Evolutionary conservation across 352 stramenopile genomes (phyloP).

Genomic region (Globisporangium cederbergense): DNA sequence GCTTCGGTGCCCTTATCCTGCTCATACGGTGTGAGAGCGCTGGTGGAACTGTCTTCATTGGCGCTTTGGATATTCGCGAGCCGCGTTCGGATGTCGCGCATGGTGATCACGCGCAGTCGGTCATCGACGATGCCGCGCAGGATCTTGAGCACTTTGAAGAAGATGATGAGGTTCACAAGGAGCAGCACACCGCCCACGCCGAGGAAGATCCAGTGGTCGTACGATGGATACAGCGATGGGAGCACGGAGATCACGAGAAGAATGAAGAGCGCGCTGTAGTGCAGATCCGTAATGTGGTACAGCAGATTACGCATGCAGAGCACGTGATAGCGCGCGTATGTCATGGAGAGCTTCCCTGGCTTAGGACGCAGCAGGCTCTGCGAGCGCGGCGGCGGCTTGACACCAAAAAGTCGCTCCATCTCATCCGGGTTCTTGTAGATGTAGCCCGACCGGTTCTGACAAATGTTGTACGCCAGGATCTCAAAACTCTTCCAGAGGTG

Average conservation of each 20-base stretch:
- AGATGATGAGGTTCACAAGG: conserved; percentile 73
- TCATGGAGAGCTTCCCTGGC: conserved; percentile 37
- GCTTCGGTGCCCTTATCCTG: conserved; percentile 1
- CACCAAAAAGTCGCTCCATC: conserved; percentile 79
- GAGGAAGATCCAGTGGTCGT: conserved; percentile 79
- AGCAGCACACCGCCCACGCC: conserved; percentile 51
- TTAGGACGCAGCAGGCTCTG: conserved; percentile 18
- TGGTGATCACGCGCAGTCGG: conserved; percentile 66
- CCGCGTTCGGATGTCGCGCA: conserved; percentile 52
- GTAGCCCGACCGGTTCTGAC: conserved; percentile 80
- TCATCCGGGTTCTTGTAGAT: conserved; percentile 87
- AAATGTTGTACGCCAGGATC: conserved; percentile 87
- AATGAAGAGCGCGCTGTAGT: conserved; percentile 75
- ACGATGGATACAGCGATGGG: conserved; percentile 51
- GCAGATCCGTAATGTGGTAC: conserved; percentile 77
- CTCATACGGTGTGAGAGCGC: neutral
- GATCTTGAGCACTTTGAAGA: conserved; percentile 83
- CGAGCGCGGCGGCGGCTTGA: conserved; percentile 21
- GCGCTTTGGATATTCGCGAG: conserved; percentile 22
- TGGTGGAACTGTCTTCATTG: conserved; percentile 6
- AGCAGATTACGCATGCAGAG: conserved; percentile 86
- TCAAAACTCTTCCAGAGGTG: conserved; percentile 87
- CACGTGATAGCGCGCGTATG: conserved; percentile 72
- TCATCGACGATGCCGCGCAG: conserved; percentile 82
- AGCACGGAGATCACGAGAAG: conserved; percentile 68